Conservation (phyloP, 2,329 filamentous ascomycete species). For the Chaetomium sp. region DNA sequence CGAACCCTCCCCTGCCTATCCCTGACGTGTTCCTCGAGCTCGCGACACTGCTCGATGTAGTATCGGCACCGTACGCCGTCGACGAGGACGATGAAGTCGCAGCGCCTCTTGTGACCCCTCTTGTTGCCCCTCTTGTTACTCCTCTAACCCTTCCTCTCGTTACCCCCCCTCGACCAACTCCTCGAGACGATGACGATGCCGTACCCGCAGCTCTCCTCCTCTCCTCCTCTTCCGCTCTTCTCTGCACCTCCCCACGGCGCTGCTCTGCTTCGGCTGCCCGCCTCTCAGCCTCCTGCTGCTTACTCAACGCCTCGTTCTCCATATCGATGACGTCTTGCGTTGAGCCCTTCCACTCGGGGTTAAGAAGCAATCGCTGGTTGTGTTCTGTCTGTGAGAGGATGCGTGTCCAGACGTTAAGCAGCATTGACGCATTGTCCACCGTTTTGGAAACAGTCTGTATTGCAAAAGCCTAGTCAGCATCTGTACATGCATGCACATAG, state of each 20-base stretch:
- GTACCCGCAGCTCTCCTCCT: constrained; percentile 46
- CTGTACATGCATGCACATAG: constrained; percentile 7
- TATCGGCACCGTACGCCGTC: constrained; percentile 29
- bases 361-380: constrained; percentile 87
- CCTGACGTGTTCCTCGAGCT: constrained; percentile 45
- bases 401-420: constrained; percentile 93
- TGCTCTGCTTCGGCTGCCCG: constrained; percentile 77
- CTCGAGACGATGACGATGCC: constrained; percentile 36
- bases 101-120: constrained; percentile 26
- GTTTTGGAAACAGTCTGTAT: constrained; percentile 78
- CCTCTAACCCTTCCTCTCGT: constrained; percentile 31
- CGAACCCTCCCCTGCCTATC: constrained; percentile 48
- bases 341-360: constrained; percentile 87
- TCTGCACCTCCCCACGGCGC: constrained; percentile 69
- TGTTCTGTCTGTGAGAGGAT: constrained; percentile 97
- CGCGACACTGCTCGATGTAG: constrained; percentile 38
- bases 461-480: constrained; percentile 19
- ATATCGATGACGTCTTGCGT: constrained; percentile 83
- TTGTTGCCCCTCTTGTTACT: constrained; percentile 24
- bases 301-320: constrained; percentile 74
- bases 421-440: constrained; percentile 81
- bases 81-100: constrained; percentile 19
- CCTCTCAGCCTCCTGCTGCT: constrained; percentile 76
- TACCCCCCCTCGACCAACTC: constrained; percentile 25
- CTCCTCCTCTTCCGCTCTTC: constrained; percentile 65